Base-by-base conservation (phyloP, 306 rosid species). In the Lathyrus aphaca region DNA sequence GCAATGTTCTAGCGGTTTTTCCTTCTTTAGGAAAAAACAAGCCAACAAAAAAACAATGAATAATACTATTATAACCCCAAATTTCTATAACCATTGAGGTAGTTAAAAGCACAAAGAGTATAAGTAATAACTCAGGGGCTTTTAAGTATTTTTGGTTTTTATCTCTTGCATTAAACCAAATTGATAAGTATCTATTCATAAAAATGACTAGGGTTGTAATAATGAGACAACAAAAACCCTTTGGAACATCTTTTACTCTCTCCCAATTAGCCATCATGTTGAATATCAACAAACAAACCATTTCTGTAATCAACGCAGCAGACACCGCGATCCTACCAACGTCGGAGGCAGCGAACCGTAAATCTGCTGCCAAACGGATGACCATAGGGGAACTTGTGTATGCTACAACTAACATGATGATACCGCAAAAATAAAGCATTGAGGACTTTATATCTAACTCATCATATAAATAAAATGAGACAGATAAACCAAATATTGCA, bases 351-450 rank as follows among this genome's bases (percentile, higher is more conserved):
- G 83, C 83, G 8, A 94, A 87, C 39, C 81, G 84, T 49, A 94
- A 27, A 49, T 94, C 99, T 0, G 87, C 80, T 0, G 96, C 85
- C 29, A 94, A 63, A 23, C 97, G 97, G n/a, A 84, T 84, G 61
- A 94, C 97, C 43, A 94, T 84, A 0, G 99, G 97, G 16, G 95
- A 87, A n/a, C 95, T 87, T 4, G 99, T 82, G 85, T 94, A 90
- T 37, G 90, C 58, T 1, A 87, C 13, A 4, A 87, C 63, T 18
- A 91, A 63, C 88, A 88, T 86, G 8, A 83, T 45, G 46, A 79
- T 59, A 69, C 12, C 62, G 8, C 65, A 80, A 27, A 74, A 85
- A 81, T 10, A 77, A 13, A 2, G 23, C 29, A 25, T 56, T 6
- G 40, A 17, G 27, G 66, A 38, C 8, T 70, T 53, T 10, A 46